Percentiles rank a stretch among this genome's conserved stretches.
These are phyloP conservation scores for Terfezia claveryi DNA, from an alignment of 495 filamentous ascomycete genomes.

Conservation along the genomic window DNA sequence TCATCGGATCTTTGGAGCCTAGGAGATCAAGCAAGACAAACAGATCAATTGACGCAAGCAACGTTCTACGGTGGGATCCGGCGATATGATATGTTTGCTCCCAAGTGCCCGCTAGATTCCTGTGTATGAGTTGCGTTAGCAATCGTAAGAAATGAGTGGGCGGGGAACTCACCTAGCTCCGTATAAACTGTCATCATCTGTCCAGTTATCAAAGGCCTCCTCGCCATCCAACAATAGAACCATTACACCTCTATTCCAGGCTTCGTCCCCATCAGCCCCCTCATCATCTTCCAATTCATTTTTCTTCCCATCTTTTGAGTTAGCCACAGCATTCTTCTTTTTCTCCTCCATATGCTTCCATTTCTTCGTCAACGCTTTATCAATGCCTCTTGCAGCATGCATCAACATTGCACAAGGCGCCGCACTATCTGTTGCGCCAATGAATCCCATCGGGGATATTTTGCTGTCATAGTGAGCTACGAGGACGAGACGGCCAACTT, in stretches of 20 bases:
- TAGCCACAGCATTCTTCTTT: slow-evolving; percentile 22
- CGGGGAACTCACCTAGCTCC: slow-evolving; percentile 39
- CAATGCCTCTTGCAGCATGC: slow-evolving; percentile 60
- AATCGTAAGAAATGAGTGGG: neutral
- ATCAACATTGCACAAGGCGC: slow-evolving; percentile 83
- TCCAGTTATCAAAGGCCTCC: slow-evolving; percentile 72
- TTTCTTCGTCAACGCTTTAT: slow-evolving; percentile 54
- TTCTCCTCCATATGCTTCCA: slow-evolving; percentile 49
- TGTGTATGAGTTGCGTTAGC: slow-evolving; percentile 8
- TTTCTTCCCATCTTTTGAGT: slow-evolving; percentile 25
- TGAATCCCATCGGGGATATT: slow-evolving; percentile 61
- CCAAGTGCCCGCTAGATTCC: slow-evolving; percentile 54
- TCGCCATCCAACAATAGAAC: slow-evolving; percentile 83
- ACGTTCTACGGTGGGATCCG: slow-evolving; percentile 48
- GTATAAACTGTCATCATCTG: slow-evolving; percentile 59
- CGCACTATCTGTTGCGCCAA: slow-evolving; percentile 83
- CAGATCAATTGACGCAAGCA: slow-evolving; percentile 55
- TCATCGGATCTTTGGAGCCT: slow-evolving; percentile 40
- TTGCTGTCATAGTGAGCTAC: slow-evolving; percentile 92
- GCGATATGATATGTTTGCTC: slow-evolving; percentile 41
- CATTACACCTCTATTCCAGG: slow-evolving; percentile 46
- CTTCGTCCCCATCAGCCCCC: neutral
- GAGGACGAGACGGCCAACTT: slow-evolving; percentile 59
- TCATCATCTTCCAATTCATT: slow-evolving; percentile 26
- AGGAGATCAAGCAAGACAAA: slow-evolving; percentile 89